Evolutionary conservation across 352 stramenopile species (phyloP).

Genomic region (Phytophthora ramorum): DNA sequence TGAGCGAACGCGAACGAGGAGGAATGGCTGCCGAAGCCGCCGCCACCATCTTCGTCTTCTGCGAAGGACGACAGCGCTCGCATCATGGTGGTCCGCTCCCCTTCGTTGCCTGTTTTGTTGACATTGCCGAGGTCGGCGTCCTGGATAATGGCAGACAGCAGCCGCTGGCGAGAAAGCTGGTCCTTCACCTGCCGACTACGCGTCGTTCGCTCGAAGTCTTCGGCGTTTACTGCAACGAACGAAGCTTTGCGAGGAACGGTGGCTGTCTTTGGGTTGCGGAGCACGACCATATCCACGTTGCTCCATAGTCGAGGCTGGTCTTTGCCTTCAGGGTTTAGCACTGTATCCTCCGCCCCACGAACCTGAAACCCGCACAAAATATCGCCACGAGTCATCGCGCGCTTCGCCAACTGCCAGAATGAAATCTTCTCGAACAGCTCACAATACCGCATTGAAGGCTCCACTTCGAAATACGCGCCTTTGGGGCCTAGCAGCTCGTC

Average conservation of each 20-base stretch:
- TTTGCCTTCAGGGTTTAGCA: conserved; percentile 84
- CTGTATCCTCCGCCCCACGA: conserved; percentile 49
- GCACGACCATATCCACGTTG: conserved; percentile 70
- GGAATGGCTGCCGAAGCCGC: background rate
- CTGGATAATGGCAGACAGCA: conserved; percentile 65
- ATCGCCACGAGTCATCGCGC: conserved; percentile 60
- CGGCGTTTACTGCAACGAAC: conserved; percentile 26
- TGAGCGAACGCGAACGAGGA: conserved; percentile 23
- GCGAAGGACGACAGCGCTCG: conserved; percentile 45
- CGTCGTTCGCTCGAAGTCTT: conserved; percentile 65
- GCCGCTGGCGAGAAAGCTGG: conserved; percentile 50
- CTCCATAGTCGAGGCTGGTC: conserved; percentile 48
- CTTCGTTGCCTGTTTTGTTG: conserved; percentile 22
- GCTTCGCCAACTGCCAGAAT: conserved; percentile 84
- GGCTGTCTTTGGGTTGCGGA: conserved; percentile 46
- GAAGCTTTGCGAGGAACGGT: conserved; percentile 25
- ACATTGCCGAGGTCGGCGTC: conserved; percentile 51
- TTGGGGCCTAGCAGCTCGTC: conserved; percentile 76
- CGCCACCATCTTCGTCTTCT: conserved; percentile 15
- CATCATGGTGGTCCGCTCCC: conserved; percentile 39
- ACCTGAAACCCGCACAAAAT: conserved; percentile 85
- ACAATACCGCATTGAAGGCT: conserved; percentile 70
- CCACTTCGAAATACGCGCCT: conserved; percentile 79
- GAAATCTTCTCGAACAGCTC: conserved; percentile 54
- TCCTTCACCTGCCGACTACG: conserved; percentile 56